Evolutionary conservation across 2,329 filamentous ascomycete species (phyloP).

Genomic region (Grosmannia serpens): DNA sequence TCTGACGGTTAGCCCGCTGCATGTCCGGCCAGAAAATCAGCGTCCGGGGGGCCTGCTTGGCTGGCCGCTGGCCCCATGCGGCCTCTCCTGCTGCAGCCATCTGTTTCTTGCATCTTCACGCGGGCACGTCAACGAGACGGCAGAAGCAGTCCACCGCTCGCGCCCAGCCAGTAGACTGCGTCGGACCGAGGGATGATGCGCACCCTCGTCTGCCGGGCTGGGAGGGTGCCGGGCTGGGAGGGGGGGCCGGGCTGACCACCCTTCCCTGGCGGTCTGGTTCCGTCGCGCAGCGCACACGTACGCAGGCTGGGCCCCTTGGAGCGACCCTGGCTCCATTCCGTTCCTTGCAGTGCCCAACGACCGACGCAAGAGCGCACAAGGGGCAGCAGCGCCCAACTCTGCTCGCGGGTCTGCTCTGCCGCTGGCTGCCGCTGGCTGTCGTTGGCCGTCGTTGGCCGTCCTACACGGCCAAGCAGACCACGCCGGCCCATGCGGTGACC

Average conservation of each 20-base stretch:
- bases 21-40: background rate
- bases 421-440: too few relatives aligned
- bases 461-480: too few relatives aligned
- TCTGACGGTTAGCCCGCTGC: background rate
- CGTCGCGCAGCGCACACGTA: background rate
- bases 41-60: background rate
- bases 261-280: background rate
- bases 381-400: background rate
- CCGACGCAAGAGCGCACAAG: background rate
- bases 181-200: background rate
- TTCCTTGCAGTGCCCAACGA: background rate
- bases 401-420: background rate
- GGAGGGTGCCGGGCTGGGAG: background rate
- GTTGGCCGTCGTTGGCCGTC: slow-evolving; percentile 4
- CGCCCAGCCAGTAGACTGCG: background rate
- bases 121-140: background rate
- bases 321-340: background rate
- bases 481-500: background rate
- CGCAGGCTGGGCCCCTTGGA: background rate
- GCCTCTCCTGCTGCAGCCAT: background rate
- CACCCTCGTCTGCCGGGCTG: background rate
- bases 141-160: background rate
- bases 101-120: background rate
- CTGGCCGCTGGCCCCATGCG: background rate
- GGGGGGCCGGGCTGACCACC: background rate